A percentile compares a stretch with the other conserved stretches of the same genome.
phyloP scores from a whole-genome alignment of 2,329 filamentous ascomycete genomes.

The Epichloe sibirici region DNA sequence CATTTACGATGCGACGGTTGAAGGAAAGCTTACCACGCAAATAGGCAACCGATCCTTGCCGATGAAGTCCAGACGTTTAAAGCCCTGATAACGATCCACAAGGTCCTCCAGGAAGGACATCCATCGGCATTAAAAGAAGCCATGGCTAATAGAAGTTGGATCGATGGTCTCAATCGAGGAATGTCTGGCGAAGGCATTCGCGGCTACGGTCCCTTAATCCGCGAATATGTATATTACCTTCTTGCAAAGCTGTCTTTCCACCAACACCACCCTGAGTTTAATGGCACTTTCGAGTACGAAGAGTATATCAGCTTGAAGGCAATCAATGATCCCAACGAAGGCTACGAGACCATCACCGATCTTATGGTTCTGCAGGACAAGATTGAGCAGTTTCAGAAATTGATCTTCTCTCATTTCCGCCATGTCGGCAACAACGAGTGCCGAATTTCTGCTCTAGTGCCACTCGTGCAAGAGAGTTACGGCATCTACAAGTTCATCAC shows the following conservation, averaged over 20 bases:
- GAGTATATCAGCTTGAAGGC: constrained; percentile 97
- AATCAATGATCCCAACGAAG: constrained; percentile 97
- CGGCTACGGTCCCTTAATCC: constrained; percentile 84
- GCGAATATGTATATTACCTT: constrained; percentile 93
- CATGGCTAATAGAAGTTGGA: constrained; percentile 77
- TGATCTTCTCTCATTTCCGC: constrained; percentile 95
- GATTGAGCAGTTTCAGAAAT: constrained; percentile 96
- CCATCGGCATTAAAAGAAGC: constrained; percentile 79
- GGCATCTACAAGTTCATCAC: constrained; percentile 99
- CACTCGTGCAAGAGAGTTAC: constrained; percentile 93
- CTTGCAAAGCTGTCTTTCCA: constrained; percentile 95
- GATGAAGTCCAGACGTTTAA: constrained; percentile 99
- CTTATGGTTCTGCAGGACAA: constrained; percentile 95
- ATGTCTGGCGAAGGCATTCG: constrained; percentile 73
- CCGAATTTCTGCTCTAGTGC: constrained; percentile 84
- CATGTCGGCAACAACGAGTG: constrained; percentile 90
- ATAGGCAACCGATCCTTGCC: constrained; percentile 87
- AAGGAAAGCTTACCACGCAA: background rate
- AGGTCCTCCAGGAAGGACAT: constrained; percentile 94
- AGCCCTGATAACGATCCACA: constrained; percentile 91
- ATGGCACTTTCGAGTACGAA: constrained; percentile 97
- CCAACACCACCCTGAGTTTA: constrained; percentile 93
- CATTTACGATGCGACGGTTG: background rate
- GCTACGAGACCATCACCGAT: constrained; percentile 91
- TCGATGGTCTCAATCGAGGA: constrained; percentile 82